Evolutionary conservation across 805 yeast genomes (phyloP).

Genomic region (Candida ovalis): DNA sequence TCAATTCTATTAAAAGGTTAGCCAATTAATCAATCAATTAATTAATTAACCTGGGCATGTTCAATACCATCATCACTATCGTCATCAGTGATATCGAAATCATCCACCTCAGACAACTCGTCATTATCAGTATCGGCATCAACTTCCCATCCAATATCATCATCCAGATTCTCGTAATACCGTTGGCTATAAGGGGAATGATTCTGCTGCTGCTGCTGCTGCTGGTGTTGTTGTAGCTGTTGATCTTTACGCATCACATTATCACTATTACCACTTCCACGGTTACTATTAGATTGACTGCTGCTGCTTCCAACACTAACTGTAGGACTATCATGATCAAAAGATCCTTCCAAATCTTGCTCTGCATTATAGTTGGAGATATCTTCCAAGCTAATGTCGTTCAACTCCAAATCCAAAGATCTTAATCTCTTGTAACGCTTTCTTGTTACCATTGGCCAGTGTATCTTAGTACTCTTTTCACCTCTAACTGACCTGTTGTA

Average conservation of each 20-base stretch:
- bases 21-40: too few relatives aligned
- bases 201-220: too few relatives aligned
- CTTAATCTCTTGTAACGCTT: conserved; percentile 24
- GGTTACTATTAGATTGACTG: not conserved
- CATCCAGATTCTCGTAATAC: conserved; percentile 3
- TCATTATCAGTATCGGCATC: conserved; percentile 15
- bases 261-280: not conserved
- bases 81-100: conserved; percentile 24
- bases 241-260: not conserved
- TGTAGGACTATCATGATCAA: not conserved
- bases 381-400: conserved; percentile 6
- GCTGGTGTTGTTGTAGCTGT: not conserved
- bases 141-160: conserved; percentile 6
- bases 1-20: too few relatives aligned
- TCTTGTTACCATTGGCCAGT: conserved; percentile 21
- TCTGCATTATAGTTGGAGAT: not conserved
- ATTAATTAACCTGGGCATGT: conserved; percentile 13
- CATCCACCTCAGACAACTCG: conserved; percentile 20
- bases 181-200: too few relatives aligned
- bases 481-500: conserved; percentile 2
- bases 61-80: conserved; percentile 32
- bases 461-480: conserved; percentile 10
- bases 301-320: not conserved
- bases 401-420: conserved; percentile 21
- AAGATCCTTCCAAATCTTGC: not conserved